A percentile compares a stretch with the other conserved stretches of the same genome.
These are phyloP conservation scores for Lachancea cidri DNA, from an alignment of 805 yeast species.

Conservation along the genomic window DNA sequence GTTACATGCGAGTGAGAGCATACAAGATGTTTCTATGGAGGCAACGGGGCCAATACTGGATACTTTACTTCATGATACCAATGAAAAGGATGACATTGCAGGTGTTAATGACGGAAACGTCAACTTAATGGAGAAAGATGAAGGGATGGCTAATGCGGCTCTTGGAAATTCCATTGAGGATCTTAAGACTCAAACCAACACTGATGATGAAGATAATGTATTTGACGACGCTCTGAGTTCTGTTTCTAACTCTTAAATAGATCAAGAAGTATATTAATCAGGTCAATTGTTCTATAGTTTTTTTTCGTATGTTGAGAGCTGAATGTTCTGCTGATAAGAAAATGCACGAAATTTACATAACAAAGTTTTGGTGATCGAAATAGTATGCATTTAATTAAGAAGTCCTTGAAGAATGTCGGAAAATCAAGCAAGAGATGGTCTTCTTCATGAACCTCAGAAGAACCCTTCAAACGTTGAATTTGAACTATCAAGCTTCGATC, in stretches of 20 bases:
- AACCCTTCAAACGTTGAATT: background rate
- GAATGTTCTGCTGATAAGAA: background rate
- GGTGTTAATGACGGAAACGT: too few relatives aligned
- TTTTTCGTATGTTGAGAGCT: background rate
- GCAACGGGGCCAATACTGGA: too few relatives aligned
- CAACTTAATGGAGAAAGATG: background rate
- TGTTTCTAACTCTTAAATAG: background rate
- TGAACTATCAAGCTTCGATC: constrained; percentile 7
- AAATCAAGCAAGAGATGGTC: background rate
- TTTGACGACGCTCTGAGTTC: constrained; percentile 8
- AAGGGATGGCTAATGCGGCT: background rate
- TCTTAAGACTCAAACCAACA: background rate
- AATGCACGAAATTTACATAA: too few relatives aligned
- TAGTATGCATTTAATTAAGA: background rate
- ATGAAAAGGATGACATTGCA: too few relatives aligned
- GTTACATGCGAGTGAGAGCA: too few relatives aligned
- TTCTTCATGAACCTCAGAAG: background rate
- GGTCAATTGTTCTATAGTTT: background rate
- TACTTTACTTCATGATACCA: too few relatives aligned
- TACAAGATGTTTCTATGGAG: too few relatives aligned
- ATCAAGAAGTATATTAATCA: background rate
- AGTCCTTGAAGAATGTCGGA: background rate
- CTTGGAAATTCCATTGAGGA: background rate
- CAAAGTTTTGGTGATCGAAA: too few relatives aligned
- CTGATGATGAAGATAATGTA: constrained; percentile 5